phyloP scores from a whole-genome alignment of 2,329 filamentous ascomycete genomes.

The Penicillium paneum region DNA sequence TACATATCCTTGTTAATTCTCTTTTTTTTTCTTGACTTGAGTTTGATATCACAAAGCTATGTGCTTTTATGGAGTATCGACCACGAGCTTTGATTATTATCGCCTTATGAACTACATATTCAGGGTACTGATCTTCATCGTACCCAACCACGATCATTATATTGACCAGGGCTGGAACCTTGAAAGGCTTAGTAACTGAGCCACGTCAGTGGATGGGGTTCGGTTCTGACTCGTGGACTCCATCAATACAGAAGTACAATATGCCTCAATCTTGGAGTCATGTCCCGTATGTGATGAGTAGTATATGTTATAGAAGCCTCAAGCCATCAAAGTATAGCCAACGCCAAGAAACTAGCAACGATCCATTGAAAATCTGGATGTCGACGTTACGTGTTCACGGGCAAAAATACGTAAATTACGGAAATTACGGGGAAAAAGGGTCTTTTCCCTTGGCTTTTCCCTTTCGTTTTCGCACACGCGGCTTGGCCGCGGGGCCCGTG shows the following conservation, averaged over 20 bases:
- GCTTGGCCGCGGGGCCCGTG: conserved; percentile 35
- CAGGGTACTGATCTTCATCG: not conserved
- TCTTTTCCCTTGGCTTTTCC: conserved; percentile 29
- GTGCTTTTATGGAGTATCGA: not conserved
- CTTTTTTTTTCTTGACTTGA: not conserved
- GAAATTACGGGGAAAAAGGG: conserved; percentile 24
- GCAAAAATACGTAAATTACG: conserved; percentile 2
- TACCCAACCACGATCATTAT: not conserved
- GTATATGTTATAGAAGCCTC: conserved; percentile 1
- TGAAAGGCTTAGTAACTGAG: not conserved
- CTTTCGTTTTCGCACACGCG: conserved; percentile 35
- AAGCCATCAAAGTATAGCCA: conserved; percentile 2
- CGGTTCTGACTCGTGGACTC: not conserved
- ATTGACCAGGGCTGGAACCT: not conserved
- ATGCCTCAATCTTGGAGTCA: not conserved
- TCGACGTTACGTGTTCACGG: conserved; percentile 19
- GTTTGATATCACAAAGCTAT: not conserved
- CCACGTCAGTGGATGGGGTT: not conserved
- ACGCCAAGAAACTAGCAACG: conserved; percentile 6
- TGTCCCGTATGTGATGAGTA: not conserved
- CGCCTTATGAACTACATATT: not conserved
- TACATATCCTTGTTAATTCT: not conserved
- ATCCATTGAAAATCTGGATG: conserved; percentile 3
- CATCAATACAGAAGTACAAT: not conserved
- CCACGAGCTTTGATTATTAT: conserved; percentile 2